Percentiles rank a stretch among this genome's conserved stretches.
Conservation (phyloP, 2,329 filamentous ascomycete species). For the Sporothrix sp. region DNA sequence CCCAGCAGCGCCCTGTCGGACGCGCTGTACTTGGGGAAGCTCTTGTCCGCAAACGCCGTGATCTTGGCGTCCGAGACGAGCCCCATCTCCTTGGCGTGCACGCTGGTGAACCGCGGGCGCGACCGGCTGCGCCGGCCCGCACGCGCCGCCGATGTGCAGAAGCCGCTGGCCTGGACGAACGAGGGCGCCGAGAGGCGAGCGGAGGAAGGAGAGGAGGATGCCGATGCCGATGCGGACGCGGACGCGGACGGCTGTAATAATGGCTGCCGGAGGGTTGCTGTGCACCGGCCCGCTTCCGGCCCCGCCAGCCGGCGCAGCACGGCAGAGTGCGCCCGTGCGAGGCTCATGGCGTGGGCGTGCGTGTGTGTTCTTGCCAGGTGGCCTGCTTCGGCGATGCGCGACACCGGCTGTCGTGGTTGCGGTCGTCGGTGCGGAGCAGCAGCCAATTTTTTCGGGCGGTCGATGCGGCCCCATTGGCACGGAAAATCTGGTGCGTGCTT, state of each 20-base stretch:
- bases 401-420: background rate
- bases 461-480: constrained; percentile 1
- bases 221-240: background rate
- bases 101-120: constrained; percentile 42
- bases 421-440: background rate
- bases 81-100: constrained; percentile 43
- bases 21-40: constrained; percentile 55
- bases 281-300: background rate
- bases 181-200: background rate
- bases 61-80: constrained; percentile 36
- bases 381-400: background rate
- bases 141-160: constrained; percentile 43
- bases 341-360: constrained; percentile 10
- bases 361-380: background rate
- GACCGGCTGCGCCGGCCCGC: constrained; percentile 36
- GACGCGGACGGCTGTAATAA: background rate
- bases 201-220: background rate
- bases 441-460: constrained; percentile 14
- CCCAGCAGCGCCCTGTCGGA: constrained; percentile 54
- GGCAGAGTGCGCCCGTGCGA: constrained; percentile 14
- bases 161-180: constrained; percentile 19
- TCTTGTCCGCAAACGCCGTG: constrained; percentile 34
- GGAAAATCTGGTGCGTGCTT: constrained; percentile 9
- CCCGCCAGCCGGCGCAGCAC: constrained; percentile 16
- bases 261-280: background rate